Base-by-base conservation (phyloP, 331 rosid genomes). In the Phaseolus coccineus region DNA sequence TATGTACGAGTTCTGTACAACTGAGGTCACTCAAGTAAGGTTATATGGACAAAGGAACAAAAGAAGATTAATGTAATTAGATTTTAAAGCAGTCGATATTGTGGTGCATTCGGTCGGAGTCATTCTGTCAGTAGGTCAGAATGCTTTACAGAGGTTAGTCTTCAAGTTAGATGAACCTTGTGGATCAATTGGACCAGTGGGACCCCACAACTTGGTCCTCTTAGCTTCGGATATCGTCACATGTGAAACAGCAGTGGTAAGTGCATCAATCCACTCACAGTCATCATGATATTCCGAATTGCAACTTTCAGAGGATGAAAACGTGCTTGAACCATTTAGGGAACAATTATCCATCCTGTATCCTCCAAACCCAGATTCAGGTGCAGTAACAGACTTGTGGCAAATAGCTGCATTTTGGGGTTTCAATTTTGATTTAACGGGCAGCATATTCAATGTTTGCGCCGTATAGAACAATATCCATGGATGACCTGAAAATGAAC, bases 101-200 rank as follows among this genome's bases (percentile, higher is more conserved):
- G 57, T 64, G 81, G 15, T 73, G 53, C 56, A 11, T 64, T 57
- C 66, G 0, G 66, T 28, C 61, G 53, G 82, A 37, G 87, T 84
- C 82, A 77, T 80, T n/a, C 50, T 66, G 86, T 86, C 84, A 73
- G 55, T 42, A 42, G 63, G 84, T 91, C 90, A 91, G 81, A 89
- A 89, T 14, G 97, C 94, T 90, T 84, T 90, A 87, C 97, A 90
- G 76, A 89, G 97, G 84, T 85, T 91, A 84, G 89, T 84, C 81
- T 84, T 88, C 84, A 91, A 53, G 88, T 88, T 91, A 85, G 97
- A 89, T 39, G 97, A 90, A 82, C 89, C 80, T 24, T 88, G 94
- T 90, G 88, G 92, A 90, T 88, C 80, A 56, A 73, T 39, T 24
- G 78, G 78, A 56, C 39, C 25, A 33, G 78, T 24, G 6, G 78